These are phyloP conservation scores for Rhizophagus prolifer DNA, from an alignment of 192 early-diverging fungal species.

Conservation along the genomic window DNA sequence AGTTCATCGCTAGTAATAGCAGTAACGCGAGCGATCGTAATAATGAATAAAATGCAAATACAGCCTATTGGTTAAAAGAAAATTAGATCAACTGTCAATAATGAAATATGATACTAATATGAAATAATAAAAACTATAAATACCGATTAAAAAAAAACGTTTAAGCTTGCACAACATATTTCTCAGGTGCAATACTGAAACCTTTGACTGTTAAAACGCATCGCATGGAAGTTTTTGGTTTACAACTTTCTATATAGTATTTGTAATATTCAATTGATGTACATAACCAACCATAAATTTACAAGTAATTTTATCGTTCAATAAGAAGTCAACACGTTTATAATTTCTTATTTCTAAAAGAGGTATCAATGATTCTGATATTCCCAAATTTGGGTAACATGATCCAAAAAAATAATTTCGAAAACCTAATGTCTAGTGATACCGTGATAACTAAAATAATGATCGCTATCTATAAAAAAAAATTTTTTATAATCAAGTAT, in stretches of 20 bases:
- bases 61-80: background rate
- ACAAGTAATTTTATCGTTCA: background rate
- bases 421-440: too few relatives aligned
- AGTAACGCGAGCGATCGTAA: background rate
- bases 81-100: background rate
- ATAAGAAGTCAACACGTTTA: too few relatives aligned
- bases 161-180: constrained; percentile 10
- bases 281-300: too few relatives aligned
- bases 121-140: background rate
- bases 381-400: too few relatives aligned
- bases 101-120: background rate
- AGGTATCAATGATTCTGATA: too few relatives aligned
- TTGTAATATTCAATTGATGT: too few relatives aligned
- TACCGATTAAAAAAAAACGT: background rate
- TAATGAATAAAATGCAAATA: background rate
- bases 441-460: too few relatives aligned
- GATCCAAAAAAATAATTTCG: too few relatives aligned
- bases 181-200: constrained; percentile 10
- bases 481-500: too few relatives aligned
- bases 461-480: too few relatives aligned
- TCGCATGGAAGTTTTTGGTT: background rate
- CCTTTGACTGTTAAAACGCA: constrained; percentile 12
- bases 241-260: too few relatives aligned
- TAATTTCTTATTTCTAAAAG: too few relatives aligned
- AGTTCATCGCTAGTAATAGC: background rate